Percentiles rank a stretch among this genome's conserved stretches.
Conservation (phyloP, 805 yeast genomes). For the Pichia deserticola region DNA sequence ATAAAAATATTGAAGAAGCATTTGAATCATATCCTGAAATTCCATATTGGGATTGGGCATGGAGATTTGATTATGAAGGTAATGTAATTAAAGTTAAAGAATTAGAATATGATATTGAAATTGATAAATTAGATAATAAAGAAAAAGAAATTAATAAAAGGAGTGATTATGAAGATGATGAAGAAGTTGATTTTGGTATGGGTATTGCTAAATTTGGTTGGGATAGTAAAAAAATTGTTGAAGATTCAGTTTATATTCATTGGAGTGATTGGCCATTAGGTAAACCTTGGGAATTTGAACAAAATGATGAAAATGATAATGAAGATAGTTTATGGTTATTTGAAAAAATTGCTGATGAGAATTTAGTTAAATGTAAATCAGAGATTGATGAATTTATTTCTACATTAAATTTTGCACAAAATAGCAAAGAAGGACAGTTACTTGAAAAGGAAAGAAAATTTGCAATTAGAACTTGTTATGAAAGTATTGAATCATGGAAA, state of each 20-base stretch:
- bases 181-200: conserved; percentile 9
- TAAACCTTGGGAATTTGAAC: conserved; percentile 52
- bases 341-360: conserved; percentile 9
- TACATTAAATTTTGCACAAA: neutral
- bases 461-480: conserved; percentile 10
- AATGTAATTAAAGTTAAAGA: neutral
- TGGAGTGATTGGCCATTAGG: conserved; percentile 61
- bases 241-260: conserved; percentile 40
- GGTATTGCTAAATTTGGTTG: conserved; percentile 25
- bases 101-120: neutral
- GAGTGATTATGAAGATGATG: neutral
- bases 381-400: neutral
- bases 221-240: conserved; percentile 25
- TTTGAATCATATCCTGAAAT: conserved; percentile 6
- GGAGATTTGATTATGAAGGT: conserved; percentile 10
- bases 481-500: conserved; percentile 13
- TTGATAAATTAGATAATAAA: neutral
- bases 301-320: conserved; percentile 2
- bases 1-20: conserved; percentile 9
- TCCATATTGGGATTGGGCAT: conserved; percentile 15
- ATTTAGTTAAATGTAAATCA: conserved; percentile 9
- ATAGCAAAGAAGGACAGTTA: neutral
- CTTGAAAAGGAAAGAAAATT: conserved; percentile 22
- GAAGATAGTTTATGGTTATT: conserved; percentile 2
- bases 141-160: too few relatives aligned